Evolutionary conservation across 257 asterid genomes (phyloP).

Genomic region (Solanum pinnatisectum): DNA sequence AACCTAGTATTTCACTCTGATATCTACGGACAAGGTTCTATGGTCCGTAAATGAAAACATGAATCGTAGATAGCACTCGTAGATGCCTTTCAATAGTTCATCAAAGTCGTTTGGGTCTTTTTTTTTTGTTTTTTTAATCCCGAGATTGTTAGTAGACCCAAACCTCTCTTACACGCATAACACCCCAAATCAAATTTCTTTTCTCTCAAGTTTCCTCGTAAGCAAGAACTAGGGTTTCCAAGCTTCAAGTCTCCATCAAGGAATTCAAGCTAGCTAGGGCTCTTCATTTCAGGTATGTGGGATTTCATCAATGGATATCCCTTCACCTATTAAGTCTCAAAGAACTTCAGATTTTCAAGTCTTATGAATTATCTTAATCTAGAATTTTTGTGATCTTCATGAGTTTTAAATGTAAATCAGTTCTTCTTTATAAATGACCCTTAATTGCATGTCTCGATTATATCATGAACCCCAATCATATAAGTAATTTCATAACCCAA

Average conservation of each 20-base stretch:
- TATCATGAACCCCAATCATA: not conserved
- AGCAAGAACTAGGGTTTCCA: not conserved
- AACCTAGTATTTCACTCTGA: not conserved
- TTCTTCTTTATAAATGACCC: not conserved
- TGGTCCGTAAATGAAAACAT: not conserved
- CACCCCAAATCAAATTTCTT: not conserved
- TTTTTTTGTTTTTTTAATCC: no score
- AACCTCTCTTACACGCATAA: not conserved
- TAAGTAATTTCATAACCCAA: not conserved
- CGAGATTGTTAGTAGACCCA: not conserved
- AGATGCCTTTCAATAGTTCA: not conserved
- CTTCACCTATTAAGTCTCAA: not conserved
- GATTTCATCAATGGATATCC: no score
- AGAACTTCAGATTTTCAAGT: not conserved
- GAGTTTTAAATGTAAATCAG: not conserved
- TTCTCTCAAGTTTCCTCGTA: not conserved
- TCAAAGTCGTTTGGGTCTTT: not conserved
- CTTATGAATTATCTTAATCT: not conserved
- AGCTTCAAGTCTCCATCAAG: not conserved
- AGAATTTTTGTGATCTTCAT: not conserved
- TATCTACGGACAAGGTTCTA: not conserved
- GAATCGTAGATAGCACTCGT: no score
- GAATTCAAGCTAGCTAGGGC: not conserved
- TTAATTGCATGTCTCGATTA: not conserved
- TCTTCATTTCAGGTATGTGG: not conserved